Evolutionary conservation across 2,329 filamentous ascomycete genomes (phyloP).

Genomic region (Penicillium sp.): DNA sequence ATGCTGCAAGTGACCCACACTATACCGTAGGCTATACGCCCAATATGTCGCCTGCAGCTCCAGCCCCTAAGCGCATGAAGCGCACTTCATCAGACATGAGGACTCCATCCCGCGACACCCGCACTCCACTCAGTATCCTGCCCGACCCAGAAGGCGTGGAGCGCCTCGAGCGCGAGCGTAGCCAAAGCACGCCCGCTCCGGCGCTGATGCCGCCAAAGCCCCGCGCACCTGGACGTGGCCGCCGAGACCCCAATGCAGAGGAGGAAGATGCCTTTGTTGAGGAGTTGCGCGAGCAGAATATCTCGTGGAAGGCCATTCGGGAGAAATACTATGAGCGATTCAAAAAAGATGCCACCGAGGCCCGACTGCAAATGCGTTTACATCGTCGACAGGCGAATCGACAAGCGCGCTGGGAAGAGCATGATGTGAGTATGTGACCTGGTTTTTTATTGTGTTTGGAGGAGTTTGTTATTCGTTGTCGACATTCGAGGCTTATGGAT

Average conservation of each 20-base stretch:
- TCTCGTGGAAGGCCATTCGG: slow-evolving; percentile 43
- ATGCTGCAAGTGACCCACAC: slow-evolving; percentile 22
- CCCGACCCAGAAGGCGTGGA: slow-evolving; percentile 44
- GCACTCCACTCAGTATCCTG: slow-evolving; percentile 40
- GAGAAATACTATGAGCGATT: slow-evolving; percentile 40
- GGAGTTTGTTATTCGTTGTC: neutral
- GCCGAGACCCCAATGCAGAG: slow-evolving; percentile 41
- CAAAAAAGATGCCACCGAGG: slow-evolving; percentile 41
- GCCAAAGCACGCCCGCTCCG: slow-evolving; percentile 29
- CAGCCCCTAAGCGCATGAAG: slow-evolving; percentile 27
- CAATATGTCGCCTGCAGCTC: slow-evolving; percentile 27
- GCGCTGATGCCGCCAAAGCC: slow-evolving; percentile 29
- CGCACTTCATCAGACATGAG: slow-evolving; percentile 18
- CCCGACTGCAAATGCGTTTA: slow-evolving; percentile 47
- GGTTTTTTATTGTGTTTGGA: neutral
- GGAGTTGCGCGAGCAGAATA: slow-evolving; percentile 38
- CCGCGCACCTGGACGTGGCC: slow-evolving; percentile 37
- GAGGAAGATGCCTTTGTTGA: slow-evolving; percentile 45
- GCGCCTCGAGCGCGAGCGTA: slow-evolving; percentile 41
- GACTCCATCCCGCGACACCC: slow-evolving; percentile 15
- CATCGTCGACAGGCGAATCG: slow-evolving; percentile 40
- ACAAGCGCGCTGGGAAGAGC: slow-evolving; percentile 41
- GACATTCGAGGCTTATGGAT: neutral
- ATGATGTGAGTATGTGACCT: slow-evolving; percentile 48
- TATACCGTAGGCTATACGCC: slow-evolving; percentile 27